These are phyloP conservation scores for Malus hybrid DNA, from an alignment of 331 rosid genomes.

Conservation along the genomic window DNA sequence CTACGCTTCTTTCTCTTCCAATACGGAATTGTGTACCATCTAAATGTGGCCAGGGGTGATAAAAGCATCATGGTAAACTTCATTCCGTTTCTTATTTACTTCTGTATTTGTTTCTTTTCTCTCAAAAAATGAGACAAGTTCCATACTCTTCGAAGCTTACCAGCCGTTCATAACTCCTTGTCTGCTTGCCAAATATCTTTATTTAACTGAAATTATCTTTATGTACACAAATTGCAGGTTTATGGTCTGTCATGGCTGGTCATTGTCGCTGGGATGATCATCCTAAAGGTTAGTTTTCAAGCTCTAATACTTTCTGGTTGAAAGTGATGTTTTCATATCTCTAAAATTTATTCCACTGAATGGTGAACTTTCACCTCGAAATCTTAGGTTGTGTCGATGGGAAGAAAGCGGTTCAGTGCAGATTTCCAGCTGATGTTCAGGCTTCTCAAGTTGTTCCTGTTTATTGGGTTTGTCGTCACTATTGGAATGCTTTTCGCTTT, in stretches of 20 bases:
- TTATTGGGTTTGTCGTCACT: conserved; percentile 52
- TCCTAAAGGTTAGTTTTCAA: conserved; percentile 61
- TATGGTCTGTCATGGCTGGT: conserved; percentile 92
- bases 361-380: conserved; percentile 12
- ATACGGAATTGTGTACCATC: conserved; percentile 90
- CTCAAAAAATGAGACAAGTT: background rate
- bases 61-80: conserved; percentile 62
- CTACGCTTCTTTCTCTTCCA: conserved; percentile 84
- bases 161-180: background rate
- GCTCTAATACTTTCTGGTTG: conserved; percentile 11
- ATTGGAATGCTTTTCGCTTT: conserved; percentile 51
- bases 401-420: conserved; percentile 86
- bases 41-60: conserved; percentile 52
- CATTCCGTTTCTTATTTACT: conserved; percentile 11
- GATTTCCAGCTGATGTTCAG: conserved; percentile 97
- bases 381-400: conserved; percentile 88
- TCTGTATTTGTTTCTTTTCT: background rate
- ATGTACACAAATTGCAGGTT: conserved; percentile 42
- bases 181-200: background rate
- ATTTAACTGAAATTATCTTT: background rate
- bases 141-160: background rate
- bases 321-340: background rate
- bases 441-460: conserved; percentile 70
- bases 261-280: conserved; percentile 68
- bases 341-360: conserved; percentile 1